Conservation (phyloP, 805 yeast genomes). For the Sporopachydermia lactativora region DNA sequence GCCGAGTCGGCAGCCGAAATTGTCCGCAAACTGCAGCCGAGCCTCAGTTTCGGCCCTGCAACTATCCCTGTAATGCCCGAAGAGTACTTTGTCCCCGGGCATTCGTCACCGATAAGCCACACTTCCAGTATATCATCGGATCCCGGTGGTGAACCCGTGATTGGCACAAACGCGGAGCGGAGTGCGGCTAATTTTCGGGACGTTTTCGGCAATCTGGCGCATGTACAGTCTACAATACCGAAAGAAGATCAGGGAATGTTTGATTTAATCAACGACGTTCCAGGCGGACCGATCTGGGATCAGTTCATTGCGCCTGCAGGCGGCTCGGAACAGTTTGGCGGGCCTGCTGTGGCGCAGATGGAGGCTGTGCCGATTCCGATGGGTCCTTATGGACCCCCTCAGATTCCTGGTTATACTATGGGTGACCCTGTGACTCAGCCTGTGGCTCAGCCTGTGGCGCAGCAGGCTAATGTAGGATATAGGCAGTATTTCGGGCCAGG, state of each 20-base stretch:
- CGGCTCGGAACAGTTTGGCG: neutral
- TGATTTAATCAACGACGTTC: slow-evolving; percentile 19
- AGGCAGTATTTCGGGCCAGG: no score
- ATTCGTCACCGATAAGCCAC: neutral
- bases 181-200: neutral
- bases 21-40: neutral
- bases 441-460: no score
- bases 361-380: neutral
- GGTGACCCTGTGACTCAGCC: no score
- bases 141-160: neutral
- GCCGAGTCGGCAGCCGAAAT: neutral
- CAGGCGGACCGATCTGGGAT: slow-evolving; percentile 20
- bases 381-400: no score
- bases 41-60: neutral
- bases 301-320: slow-evolving; percentile 11
- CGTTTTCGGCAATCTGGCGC: neutral
- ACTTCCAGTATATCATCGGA: neutral
- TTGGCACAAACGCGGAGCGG: neutral
- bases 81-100: neutral
- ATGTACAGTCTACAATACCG: neutral
- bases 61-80: neutral
- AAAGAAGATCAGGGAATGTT: slow-evolving; percentile 18
- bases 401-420: no score
- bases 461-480: no score
- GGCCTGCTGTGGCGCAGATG: neutral